Percentiles rank a stretch among this genome's conserved stretches.
phyloP scores from a whole-genome alignment of 371 early-diverging fungal genomes.

The Circinella minor region DNA sequence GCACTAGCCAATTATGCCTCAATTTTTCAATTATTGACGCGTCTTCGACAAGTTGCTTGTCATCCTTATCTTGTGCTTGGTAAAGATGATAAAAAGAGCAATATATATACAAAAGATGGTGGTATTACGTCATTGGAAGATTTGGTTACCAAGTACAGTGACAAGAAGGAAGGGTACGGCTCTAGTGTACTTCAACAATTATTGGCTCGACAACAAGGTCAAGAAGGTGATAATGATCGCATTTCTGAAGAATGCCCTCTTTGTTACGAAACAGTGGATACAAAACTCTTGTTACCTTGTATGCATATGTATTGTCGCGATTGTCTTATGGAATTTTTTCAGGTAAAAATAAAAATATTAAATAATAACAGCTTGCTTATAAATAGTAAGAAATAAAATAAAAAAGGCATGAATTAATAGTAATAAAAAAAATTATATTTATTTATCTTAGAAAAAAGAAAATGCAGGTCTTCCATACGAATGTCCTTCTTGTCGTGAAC shows the following conservation, averaged over 20 bases:
- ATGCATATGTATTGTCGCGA: slow-evolving; percentile 68
- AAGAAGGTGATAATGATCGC: not conserved
- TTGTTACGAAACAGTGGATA: slow-evolving; percentile 59
- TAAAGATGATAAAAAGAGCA: slow-evolving; percentile 14
- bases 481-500: slow-evolving; percentile 68
- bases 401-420: not conserved
- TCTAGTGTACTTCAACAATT: slow-evolving; percentile 18
- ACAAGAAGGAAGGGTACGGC: slow-evolving; percentile 21
- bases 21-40: slow-evolving; percentile 54
- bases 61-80: slow-evolving; percentile 63
- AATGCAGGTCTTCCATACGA: slow-evolving; percentile 57
- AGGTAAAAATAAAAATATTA: slow-evolving; percentile 30
- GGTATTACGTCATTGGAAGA: slow-evolving; percentile 47
- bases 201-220: slow-evolving; percentile 10
- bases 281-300: slow-evolving; percentile 64
- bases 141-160: slow-evolving; percentile 48
- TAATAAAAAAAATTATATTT: not conserved
- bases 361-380: no score
- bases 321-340: slow-evolving; percentile 64
- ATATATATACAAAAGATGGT: slow-evolving; percentile 23
- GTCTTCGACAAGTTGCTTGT: slow-evolving; percentile 70
- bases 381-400: not conserved
- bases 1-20: slow-evolving; percentile 50
- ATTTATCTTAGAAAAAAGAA: slow-evolving; percentile 46
- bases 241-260: slow-evolving; percentile 42